Conservation (phyloP, 208 protist species). For the Perkinsela sp. region DNA sequence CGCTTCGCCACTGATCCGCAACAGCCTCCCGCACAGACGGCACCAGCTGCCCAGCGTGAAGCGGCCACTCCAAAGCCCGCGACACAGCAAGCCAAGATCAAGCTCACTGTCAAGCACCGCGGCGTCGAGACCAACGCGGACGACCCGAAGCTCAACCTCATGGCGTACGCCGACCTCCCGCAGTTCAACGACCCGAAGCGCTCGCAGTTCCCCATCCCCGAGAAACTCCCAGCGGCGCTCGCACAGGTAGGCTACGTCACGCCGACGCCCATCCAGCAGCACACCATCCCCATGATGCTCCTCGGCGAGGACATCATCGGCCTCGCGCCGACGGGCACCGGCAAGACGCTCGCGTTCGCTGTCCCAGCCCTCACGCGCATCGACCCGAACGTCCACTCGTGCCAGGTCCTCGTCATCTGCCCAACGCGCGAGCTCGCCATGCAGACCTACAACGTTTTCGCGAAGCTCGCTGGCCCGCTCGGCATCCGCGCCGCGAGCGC, state of each 20-base stretch:
- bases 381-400: slow-evolving; percentile 1
- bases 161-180: neutral
- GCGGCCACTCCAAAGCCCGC: neutral
- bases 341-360: slow-evolving; percentile 84
- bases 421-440: slow-evolving; percentile 78
- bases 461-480: slow-evolving; percentile 7
- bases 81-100: neutral
- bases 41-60: too few species aligned
- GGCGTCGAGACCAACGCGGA: neutral
- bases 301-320: slow-evolving; percentile 66
- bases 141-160: neutral
- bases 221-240: slow-evolving; percentile 28
- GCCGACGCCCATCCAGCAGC: slow-evolving; percentile 48
- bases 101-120: neutral
- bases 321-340: slow-evolving; percentile 71
- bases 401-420: slow-evolving; percentile 67
- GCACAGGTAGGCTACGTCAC: slow-evolving; percentile 11
- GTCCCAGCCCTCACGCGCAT: slow-evolving; percentile 40
- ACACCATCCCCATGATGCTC: slow-evolving; percentile 37
- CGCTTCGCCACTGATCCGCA: too few species aligned
- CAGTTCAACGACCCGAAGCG: neutral
- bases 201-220: slow-evolving; percentile 9
- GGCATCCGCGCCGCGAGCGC: slow-evolving; percentile 13
- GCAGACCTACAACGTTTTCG: slow-evolving; percentile 79
- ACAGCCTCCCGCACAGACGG: too few species aligned